Percentiles rank a stretch among this genome's conserved stretches.
phyloP scores from a whole-genome alignment of 179 eudicot genomes.

The Patellifolia procumbens region DNA sequence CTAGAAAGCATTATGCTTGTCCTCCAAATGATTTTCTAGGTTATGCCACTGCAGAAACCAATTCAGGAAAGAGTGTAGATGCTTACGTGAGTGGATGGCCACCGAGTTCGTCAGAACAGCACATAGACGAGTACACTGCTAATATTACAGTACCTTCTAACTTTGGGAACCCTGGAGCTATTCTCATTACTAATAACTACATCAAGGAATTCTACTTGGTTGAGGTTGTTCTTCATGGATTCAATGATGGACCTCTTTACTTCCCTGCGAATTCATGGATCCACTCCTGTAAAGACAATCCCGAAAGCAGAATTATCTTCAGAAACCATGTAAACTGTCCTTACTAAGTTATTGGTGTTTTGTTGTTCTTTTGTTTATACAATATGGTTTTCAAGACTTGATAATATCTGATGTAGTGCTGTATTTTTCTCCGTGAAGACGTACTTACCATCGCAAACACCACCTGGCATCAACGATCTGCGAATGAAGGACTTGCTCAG shows the following conservation, averaged over 20 bases:
- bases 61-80: conserved; percentile 64
- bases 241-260: conserved; percentile 49
- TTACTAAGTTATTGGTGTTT: too few relatives aligned
- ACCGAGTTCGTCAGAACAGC: conserved; percentile 46
- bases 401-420: conserved; percentile 16
- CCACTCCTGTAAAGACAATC: conserved; percentile 69
- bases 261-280: conserved; percentile 90
- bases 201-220: conserved; percentile 70
- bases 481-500: conserved; percentile 71
- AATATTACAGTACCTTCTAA: conserved; percentile 54
- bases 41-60: conserved; percentile 45
- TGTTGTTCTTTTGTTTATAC: not conserved
- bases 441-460: conserved; percentile 83
- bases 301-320: conserved; percentile 85
- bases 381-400: not conserved
- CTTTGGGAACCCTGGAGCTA: conserved; percentile 86
- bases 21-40: too few relatives aligned
- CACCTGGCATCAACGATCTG: conserved; percentile 80
- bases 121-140: conserved; percentile 55
- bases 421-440: conserved; percentile 42
- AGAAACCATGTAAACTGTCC: conserved; percentile 56
- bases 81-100: conserved; percentile 67
- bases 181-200: conserved; percentile 66
- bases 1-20: too few relatives aligned
- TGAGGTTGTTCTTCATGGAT: conserved; percentile 69